Evolutionary conservation across 2,329 filamentous ascomycete species (phyloP).

Genomic region (Coniochaeta sp.): DNA sequence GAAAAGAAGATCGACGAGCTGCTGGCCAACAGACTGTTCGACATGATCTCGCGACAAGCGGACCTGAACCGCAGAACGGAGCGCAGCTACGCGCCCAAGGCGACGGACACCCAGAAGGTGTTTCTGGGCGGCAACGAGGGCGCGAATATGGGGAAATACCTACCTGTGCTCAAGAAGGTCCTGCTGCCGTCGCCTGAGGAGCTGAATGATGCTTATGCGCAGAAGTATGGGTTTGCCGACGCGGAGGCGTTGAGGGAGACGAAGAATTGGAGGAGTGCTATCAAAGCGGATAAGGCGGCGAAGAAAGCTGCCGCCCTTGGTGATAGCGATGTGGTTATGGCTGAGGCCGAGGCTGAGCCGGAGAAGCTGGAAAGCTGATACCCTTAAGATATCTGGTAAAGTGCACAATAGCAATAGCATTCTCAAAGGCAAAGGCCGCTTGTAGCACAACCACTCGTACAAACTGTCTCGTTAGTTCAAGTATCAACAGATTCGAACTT

Average conservation of each 20-base stretch:
- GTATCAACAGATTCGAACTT: neutral
- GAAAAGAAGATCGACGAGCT: conserved; percentile 85
- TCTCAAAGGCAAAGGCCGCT: neutral
- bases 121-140: conserved; percentile 50
- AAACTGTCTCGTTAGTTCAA: neutral
- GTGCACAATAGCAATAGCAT: neutral
- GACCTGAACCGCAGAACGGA: conserved; percentile 7
- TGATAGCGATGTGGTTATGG: neutral
- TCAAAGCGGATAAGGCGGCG: conserved; percentile 17
- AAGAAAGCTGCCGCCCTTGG: conserved; percentile 9
- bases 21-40: conserved; percentile 66
- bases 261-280: conserved; percentile 23
- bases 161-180: conserved; percentile 44
- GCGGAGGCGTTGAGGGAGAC: conserved; percentile 39
- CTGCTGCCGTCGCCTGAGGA: conserved; percentile 42
- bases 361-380: neutral
- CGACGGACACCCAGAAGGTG: conserved; percentile 23
- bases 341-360: neutral
- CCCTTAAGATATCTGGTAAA: neutral
- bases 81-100: conserved; percentile 11
- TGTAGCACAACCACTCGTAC: neutral
- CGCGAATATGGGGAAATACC: conserved; percentile 43
- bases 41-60: conserved; percentile 41
- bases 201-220: conserved; percentile 54
- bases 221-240: conserved; percentile 48